Base-by-base conservation (phyloP, 352 stramenopile genomes). In the Bremia lactucae region DNA sequence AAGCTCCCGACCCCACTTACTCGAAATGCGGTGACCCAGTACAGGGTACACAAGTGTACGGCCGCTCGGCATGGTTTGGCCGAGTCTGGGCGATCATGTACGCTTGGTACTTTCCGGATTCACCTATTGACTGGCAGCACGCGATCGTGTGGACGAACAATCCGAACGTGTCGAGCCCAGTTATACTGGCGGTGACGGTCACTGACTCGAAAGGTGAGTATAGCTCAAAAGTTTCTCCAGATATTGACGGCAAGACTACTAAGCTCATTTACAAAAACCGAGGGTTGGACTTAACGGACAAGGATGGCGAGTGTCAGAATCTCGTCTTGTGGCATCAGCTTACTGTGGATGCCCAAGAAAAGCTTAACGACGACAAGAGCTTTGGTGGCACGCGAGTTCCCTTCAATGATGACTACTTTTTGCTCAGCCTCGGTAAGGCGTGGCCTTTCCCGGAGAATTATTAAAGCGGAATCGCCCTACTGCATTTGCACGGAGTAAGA, bases 251-350 rank as follows among this genome's bases (percentile, higher is more conserved):
- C 6, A 49, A 29, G 23, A 55, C 24, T 22, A 33, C 44, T 26
- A 55, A 54, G 38, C 36, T 54, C 13, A 34, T n/a, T 13, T 42
- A 43, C 47, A 31, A 24, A 15, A 35, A 41, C 34, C 45, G 45
- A 8, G 28, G 14, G 15, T 15, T 55, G 34, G 35, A 42, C 3
- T 44, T 18, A 6, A 42, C 41, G 16, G 46, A 25, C 4, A 10
- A 40, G 15, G 25, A 36, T 16, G 46, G 52, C 24, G 56, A 55
- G 18, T 14, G 23, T 31, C 54, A 69, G 28, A 52, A 62, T 34
- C 52, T 63, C 29, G 46, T 62, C 21, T 42, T 59, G 42, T 62
- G 50, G 40, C 46, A 59, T 19, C 49, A 55, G 36, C 41, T 63
- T 13, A 63, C 33, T n/a, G 10, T 28, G 3, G 44, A 26, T 4